Conservation (phyloP, 2,329 filamentous ascomycete genomes). For the Fusarium sp. region DNA sequence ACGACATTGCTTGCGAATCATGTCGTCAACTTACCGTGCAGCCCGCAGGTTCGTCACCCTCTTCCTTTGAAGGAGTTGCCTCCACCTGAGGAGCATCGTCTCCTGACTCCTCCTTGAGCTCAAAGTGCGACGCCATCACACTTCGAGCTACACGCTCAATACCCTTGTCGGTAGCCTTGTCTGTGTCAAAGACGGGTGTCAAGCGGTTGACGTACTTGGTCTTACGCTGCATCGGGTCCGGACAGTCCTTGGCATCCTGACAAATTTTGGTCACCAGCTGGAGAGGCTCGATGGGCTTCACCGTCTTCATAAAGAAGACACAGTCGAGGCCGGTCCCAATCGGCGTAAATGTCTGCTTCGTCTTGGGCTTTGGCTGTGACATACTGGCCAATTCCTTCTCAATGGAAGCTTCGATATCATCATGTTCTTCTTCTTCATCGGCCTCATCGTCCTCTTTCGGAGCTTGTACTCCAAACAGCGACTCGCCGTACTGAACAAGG, state of each 20-base stretch:
- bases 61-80: conserved; percentile 24
- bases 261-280: conserved; percentile 67
- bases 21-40: conserved; percentile 58
- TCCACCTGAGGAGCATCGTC: conserved; percentile 29
- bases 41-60: conserved; percentile 38
- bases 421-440: conserved; percentile 55
- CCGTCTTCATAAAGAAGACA: conserved; percentile 71
- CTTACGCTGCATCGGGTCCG: conserved; percentile 58
- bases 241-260: conserved; percentile 61
- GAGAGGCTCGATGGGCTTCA: conserved; percentile 66
- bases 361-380: conserved; percentile 53
- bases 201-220: conserved; percentile 69
- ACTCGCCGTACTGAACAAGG: conserved; percentile 70
- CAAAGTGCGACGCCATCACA: conserved; percentile 74
- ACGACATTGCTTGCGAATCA: conserved; percentile 13
- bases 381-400: conserved; percentile 75
- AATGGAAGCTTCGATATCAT: conserved; percentile 81
- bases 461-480: conserved; percentile 65
- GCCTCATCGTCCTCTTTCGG: conserved; percentile 49
- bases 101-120: conserved; percentile 51
- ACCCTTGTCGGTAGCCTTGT: conserved; percentile 76
- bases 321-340: conserved; percentile 70
- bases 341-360: conserved; percentile 63
- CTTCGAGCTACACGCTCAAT: conserved; percentile 72
- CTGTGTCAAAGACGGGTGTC: conserved; percentile 64